Base-by-base conservation (phyloP, 371 early-diverging fungal genomes). In the Parasitella parasitica region DNA sequence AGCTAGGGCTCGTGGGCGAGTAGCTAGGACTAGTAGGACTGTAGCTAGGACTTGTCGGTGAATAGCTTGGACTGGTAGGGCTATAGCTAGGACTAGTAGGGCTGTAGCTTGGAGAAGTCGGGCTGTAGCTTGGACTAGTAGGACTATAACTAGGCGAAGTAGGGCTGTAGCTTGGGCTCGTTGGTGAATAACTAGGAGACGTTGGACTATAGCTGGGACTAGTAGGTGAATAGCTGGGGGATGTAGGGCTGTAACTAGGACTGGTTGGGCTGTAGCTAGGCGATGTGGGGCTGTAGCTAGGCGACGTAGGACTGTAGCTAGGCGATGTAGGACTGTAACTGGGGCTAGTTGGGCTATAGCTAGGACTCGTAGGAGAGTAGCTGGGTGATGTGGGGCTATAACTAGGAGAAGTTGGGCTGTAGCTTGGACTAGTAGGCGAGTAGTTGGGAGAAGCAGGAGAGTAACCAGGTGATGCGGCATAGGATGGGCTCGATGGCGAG, bases 1-100 rank as follows among this genome's bases (percentile, higher is more conserved):
- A 97, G 53, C 78, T 76, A 6, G 96, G 96, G 34, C 85, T 85
- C 2, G 95, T 94, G 2, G 97, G 95, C 6, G 85, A 80, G 69
- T 93, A 92, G 12, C 76, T 70, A 18, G 89, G 88, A 2, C 74
- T 75, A 4, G 86, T 81, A 8, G 90, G 89, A 8, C 79, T 82
- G 35, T 75, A 75, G 43, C 68, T 66, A 11, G 92, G 92, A 41
- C 79, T 78, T 8, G 92, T 89, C 6, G 83, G 83, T 9, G 69
- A 70, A 54, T 86, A 85, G 24, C 76, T 57, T 27, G 85, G 86
- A 32, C 67, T 66, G 0, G 83, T 81, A 1, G 86, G 82, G 1
- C 72, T 65, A 50, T 86, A 84, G 7, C 63, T 62, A 9, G 83
- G 88, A 34, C 72, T 65, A 3, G 91, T 89, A 0, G 94, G 93